Percentiles rank a stretch among this genome's conserved stretches.
Conservation (phyloP, 768 basidiomycete species). For the Serendipita vermifera region DNA sequence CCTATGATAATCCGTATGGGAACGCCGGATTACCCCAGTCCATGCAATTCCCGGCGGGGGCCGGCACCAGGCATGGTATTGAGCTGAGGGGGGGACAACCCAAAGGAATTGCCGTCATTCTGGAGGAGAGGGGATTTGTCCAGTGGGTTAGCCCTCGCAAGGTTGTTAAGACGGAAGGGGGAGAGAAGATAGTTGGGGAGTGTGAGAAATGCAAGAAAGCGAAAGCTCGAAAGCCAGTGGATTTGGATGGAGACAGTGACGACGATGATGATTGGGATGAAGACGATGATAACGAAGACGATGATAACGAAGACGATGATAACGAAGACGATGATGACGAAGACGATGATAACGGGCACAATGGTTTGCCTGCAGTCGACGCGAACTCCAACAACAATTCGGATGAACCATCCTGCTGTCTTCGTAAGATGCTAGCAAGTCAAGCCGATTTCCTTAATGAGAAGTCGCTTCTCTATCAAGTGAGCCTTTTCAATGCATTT, state of each 20-base stretch:
- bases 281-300: too few relatives aligned
- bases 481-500: not conserved
- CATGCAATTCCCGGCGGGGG: conserved; percentile 6
- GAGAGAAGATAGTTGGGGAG: not conserved
- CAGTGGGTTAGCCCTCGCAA: not conserved
- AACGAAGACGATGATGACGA: conserved; percentile 11
- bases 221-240: not conserved
- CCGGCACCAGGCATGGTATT: conserved; percentile 13
- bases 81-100: conserved; percentile 19
- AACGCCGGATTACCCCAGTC: conserved; percentile 8
- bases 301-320: not conserved
- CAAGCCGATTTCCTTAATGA: conserved; percentile 28
- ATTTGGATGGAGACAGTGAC: not conserved
- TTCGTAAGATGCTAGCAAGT: conserved; percentile 26
- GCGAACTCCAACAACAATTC: too few relatives aligned
- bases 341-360: too few relatives aligned
- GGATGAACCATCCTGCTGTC: too few relatives aligned
- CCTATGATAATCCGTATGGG: conserved; percentile 12
- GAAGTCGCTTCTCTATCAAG: conserved; percentile 16
- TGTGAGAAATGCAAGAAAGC: not conserved
- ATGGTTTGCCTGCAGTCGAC: too few relatives aligned
- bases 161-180: not conserved
- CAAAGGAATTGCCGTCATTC: conserved; percentile 27
- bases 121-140: conserved; percentile 25
- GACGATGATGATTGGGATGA: too few relatives aligned